These are phyloP conservation scores for Casuarina glauca DNA, from an alignment of 306 rosid genomes.

Conservation along the genomic window DNA sequence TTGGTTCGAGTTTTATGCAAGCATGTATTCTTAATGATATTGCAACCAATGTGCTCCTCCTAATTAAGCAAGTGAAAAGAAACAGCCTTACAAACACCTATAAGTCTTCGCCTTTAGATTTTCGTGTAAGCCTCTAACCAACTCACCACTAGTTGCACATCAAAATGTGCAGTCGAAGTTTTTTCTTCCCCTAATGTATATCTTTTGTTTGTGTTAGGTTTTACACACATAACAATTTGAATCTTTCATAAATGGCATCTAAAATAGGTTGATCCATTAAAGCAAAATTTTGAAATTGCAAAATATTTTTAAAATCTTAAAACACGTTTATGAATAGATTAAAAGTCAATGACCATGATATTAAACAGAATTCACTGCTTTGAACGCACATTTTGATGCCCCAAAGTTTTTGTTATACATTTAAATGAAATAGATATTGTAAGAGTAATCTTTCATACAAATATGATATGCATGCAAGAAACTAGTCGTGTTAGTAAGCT, in stretches of 20 bases:
- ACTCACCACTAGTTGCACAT: slow-evolving; percentile 17
- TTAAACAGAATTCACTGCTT: too few species aligned
- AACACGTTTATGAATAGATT: slow-evolving; percentile 4
- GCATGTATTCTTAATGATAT: too few species aligned
- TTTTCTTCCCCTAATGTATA: slow-evolving; percentile 74
- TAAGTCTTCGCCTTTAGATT: too few species aligned
- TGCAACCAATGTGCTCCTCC: too few species aligned
- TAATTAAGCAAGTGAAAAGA: too few species aligned
- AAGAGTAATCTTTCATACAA: too few species aligned
- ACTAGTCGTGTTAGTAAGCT: slow-evolving; percentile 7
- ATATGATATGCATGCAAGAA: background rate
- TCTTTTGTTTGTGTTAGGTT: slow-evolving; percentile 42
- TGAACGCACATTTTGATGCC: too few species aligned
- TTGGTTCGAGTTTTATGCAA: too few species aligned
- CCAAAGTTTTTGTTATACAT: too few species aligned
- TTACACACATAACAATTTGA: slow-evolving; percentile 62
- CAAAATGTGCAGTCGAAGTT: slow-evolving; percentile 5
- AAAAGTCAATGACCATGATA: background rate
- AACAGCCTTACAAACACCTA: too few species aligned
- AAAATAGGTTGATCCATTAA: slow-evolving; percentile 50
- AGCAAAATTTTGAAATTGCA: slow-evolving; percentile 73
- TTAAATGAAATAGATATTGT: too few species aligned
- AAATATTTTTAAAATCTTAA: background rate
- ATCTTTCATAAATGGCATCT: slow-evolving; percentile 48
- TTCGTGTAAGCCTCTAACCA: slow-evolving; percentile 31